Evolutionary conservation across 2,329 filamentous ascomycete species (phyloP).

Genomic region (Colletotrichum tofieldiae): DNA sequence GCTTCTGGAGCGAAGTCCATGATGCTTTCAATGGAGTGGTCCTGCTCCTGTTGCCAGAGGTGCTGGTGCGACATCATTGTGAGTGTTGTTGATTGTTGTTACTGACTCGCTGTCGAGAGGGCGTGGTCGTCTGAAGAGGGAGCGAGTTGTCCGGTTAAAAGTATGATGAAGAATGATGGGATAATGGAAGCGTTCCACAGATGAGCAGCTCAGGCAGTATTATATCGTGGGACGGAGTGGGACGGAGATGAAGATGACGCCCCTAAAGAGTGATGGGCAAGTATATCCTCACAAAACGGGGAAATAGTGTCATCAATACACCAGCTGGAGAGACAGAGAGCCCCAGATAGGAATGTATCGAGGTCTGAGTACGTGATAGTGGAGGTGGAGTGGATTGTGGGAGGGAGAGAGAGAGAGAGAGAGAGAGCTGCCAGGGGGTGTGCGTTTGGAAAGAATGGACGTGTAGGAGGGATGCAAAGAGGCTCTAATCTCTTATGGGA

Average conservation of each 20-base stretch:
- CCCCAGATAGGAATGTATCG: constrained; percentile 54
- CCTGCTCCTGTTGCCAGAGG: constrained; percentile 40
- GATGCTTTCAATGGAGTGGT: constrained; percentile 41
- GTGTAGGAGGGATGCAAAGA: constrained; percentile 40
- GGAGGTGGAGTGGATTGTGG: constrained; percentile 36
- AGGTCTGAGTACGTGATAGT: constrained; percentile 44
- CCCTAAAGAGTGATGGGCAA: constrained; percentile 36
- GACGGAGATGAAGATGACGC: constrained; percentile 50
- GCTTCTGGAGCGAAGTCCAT: constrained; percentile 41
- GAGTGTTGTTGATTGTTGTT: constrained; percentile 38
- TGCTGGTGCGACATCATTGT: constrained; percentile 41
- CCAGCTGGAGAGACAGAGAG: constrained; percentile 54
- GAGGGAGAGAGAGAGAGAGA: constrained; percentile 17
- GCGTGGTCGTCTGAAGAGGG: constrained; percentile 42
- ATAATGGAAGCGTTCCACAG: constrained; percentile 45
- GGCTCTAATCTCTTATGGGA: constrained; percentile 42
- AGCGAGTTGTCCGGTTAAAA: constrained; percentile 39
- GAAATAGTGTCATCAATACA: constrained; percentile 44
- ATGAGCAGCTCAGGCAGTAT: constrained; percentile 58
- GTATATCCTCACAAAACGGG: constrained; percentile 42
- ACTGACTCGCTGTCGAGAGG: constrained; percentile 35
- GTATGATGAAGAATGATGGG: constrained; percentile 44
- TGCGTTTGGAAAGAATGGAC: constrained; percentile 30
- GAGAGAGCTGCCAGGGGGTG: constrained; percentile 30
- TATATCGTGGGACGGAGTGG: constrained; percentile 59